Evolutionary conservation across 768 basidiomycete species (phyloP).

Genomic region (Dioszegia hungarica): DNA sequence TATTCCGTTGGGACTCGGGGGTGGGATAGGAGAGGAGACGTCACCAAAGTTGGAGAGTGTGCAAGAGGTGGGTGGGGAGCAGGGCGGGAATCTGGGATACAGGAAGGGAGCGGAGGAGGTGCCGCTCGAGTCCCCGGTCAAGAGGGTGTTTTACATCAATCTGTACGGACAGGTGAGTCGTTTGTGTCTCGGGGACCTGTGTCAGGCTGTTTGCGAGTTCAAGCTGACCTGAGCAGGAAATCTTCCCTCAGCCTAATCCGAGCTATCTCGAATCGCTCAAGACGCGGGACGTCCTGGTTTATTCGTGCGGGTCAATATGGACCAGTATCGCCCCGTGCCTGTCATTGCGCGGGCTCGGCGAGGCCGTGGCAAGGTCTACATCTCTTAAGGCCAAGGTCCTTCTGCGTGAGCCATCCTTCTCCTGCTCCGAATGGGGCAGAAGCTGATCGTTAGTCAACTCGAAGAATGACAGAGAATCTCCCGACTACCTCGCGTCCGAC

Average conservation of each 20-base stretch:
- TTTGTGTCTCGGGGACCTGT: no score
- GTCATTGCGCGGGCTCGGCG: conserved; percentile 72
- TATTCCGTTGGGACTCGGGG: neutral
- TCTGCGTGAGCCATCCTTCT: conserved; percentile 58
- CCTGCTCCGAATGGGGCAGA: conserved; percentile 2
- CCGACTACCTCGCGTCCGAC: conserved; percentile 74
- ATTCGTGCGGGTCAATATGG: conserved; percentile 92
- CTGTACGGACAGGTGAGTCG: conserved; percentile 62
- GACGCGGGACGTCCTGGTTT: conserved; percentile 67
- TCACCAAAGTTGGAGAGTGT: neutral
- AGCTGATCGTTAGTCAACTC: conserved; percentile 62
- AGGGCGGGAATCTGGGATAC: conserved; percentile 38
- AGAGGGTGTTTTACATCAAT: conserved; percentile 73
- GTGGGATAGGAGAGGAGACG: neutral
- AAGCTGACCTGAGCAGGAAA: conserved; percentile 54
- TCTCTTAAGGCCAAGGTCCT: conserved; percentile 73
- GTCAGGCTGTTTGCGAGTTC: no score
- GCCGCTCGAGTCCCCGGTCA: conserved; percentile 38
- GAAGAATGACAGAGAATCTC: conserved; percentile 84
- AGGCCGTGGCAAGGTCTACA: conserved; percentile 68
- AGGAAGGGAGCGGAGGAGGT: conserved; percentile 40
- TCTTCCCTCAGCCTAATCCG: conserved; percentile 81
- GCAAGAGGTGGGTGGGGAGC: conserved; percentile 10
- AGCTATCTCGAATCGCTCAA: conserved; percentile 66
- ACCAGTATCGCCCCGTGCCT: conserved; percentile 93